Evolutionary conservation across 169 alveolate species (phyloP).

Genomic region (Plasmodium knowlesi): DNA sequence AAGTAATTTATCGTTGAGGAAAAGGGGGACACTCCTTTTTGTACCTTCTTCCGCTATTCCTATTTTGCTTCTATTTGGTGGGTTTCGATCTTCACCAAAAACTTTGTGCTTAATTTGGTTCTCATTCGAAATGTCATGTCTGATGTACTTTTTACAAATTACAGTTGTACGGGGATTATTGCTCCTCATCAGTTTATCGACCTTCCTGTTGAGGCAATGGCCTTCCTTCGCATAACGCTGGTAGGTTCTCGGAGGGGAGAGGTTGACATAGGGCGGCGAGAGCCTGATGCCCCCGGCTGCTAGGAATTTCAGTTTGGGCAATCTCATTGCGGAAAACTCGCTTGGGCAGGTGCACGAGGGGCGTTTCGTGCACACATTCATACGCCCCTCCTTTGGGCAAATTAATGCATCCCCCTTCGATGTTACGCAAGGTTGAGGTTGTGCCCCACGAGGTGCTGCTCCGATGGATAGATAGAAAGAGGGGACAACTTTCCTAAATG

Average conservation of each 20-base stretch:
- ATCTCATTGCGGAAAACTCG: neutral
- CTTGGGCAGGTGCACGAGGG: neutral
- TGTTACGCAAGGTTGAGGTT: neutral
- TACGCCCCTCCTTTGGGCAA: neutral
- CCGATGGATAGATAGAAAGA: neutral
- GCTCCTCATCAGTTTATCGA: neutral
- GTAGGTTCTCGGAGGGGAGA: neutral
- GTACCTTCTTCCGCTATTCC: neutral
- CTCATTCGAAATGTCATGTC: neutral
- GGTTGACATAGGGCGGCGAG: neutral
- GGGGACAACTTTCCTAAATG: neutral
- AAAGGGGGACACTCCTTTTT: neutral
- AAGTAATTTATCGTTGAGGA: slow-evolving; percentile 38
- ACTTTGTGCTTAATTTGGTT: neutral
- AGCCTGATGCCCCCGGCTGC: neutral
- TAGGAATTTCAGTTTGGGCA: neutral
- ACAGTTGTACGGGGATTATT: neutral
- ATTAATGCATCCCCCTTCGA: neutral
- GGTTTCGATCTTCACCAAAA: neutral
- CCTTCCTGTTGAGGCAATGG: neutral
- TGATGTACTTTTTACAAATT: neutral
- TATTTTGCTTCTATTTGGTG: neutral
- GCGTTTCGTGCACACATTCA: neutral
- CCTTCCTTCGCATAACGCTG: neutral
- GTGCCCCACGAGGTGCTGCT: neutral